Evolutionary conservation across 192 early-diverging fungal species (phyloP), one percentile per base, ranked within the genome.

Genomic region (Rhizophagus sp.): DNA sequence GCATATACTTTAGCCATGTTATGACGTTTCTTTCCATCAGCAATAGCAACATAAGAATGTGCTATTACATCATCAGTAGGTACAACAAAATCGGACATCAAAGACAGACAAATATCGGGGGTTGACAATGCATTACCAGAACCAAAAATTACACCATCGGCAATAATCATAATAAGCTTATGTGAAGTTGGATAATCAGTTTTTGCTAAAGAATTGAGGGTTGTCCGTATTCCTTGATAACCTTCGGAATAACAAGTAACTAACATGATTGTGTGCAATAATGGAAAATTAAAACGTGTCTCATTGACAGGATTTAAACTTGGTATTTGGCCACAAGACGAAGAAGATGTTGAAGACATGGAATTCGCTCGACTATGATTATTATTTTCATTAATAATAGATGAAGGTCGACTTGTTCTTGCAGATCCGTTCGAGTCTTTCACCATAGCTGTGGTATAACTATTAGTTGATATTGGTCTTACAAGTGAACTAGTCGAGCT

Each of bases 1-100:
- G 97, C 92, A 79, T 96, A 96, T 24, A 98, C 92, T 79, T 93
- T 92, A 70, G 97, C 97, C 90, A 92, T 95, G 84, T 98, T 98
- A 85, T 96, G 93, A 19, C 95, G 91, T 83, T 95, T 96, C 57
- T 88, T 83, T n/a, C 97, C 97, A 79, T 97, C 93, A 44, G 95
- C 96, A 79, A 98, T 96, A 41, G 97, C 94, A 36, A 97, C 91
- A 83, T 95, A 97, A 33, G 94, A 91, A 81, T 93, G 88, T 12
- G 95, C 90, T 83, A 90, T 82, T 4, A 92, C 91, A 25, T 89
- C 84, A 49, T 90, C 90, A 15, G 87, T 88, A 6, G 89, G 87
- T 6, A 90, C 84, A 34, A 92, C 75, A 79, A 90, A 89, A 80
- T 92, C 89, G 9, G 88, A 86, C 92, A 96, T 95, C 91, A 96